Evolutionary conservation across 108 stramenopile genomes (phyloP).

Genomic region (Cyclotella atomus): DNA sequence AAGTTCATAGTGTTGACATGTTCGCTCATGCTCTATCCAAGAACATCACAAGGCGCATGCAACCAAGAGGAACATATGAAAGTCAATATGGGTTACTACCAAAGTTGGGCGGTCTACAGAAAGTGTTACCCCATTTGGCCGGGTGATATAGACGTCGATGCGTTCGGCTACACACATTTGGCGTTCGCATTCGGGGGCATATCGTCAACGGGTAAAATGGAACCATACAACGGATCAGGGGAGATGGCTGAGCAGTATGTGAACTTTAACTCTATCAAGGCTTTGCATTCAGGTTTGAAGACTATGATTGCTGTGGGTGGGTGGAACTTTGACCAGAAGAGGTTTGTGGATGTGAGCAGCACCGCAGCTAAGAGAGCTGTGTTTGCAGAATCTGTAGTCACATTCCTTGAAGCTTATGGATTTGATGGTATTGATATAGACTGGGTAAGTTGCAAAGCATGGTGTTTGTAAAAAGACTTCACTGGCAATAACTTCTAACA

Average conservation of each 20-base stretch:
- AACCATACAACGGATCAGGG: slow-evolving; percentile 22
- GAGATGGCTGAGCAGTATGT: slow-evolving; percentile 12
- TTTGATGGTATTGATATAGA: slow-evolving; percentile 48
- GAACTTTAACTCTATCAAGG: slow-evolving; percentile 32
- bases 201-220: neutral
- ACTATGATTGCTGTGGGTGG: slow-evolving; percentile 43
- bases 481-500: too few species aligned
- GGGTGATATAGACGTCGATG: slow-evolving; percentile 21
- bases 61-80: too few species aligned
- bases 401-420: slow-evolving; percentile 8
- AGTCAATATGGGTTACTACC: slow-evolving; percentile 48
- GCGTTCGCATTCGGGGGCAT: slow-evolving; percentile 40
- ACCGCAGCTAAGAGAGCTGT: slow-evolving; percentile 17
- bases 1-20: too few species aligned
- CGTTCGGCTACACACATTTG: slow-evolving; percentile 42
- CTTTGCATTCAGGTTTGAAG: slow-evolving; percentile 23
- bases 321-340: slow-evolving; percentile 35
- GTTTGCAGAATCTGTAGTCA: slow-evolving; percentile 34
- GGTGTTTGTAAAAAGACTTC: too few species aligned
- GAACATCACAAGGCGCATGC: too few species aligned
- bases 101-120: slow-evolving; percentile 33
- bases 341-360: slow-evolving; percentile 27
- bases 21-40: too few species aligned
- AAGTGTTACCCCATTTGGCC: slow-evolving; percentile 37
- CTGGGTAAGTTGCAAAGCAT: slow-evolving; percentile 10